These are phyloP conservation scores for Talaromyces sp. DNA, from an alignment of 2,329 filamentous ascomycete genomes.

Conservation along the genomic window DNA sequence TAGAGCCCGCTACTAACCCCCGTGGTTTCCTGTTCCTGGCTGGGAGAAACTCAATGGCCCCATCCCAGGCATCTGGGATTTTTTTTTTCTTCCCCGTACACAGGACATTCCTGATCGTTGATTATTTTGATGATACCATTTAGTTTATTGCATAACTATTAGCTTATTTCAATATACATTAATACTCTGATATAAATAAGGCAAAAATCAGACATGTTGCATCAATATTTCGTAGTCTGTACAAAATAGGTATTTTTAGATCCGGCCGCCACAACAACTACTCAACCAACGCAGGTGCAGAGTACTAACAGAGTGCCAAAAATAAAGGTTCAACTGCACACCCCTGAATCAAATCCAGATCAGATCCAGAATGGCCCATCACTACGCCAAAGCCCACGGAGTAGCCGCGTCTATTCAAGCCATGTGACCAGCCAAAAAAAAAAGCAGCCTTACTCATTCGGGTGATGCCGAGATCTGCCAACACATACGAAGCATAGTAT, in stretches of 20 bases:
- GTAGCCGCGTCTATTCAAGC: neutral
- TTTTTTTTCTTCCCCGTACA: neutral
- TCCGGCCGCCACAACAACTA: neutral
- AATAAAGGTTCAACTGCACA: neutral
- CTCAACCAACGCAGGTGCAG: no score
- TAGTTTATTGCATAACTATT: neutral
- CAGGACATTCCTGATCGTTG: no score
- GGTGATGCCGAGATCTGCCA: constrained; percentile 5
- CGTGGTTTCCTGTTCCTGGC: constrained; percentile 6
- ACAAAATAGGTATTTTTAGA: neutral
- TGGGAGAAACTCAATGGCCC: constrained; percentile 14
- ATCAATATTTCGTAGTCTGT: no score
- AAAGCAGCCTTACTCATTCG: constrained; percentile 1
- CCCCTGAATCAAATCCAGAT: neutral
- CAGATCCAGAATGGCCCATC: neutral
- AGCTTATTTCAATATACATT: neutral
- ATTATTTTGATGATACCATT: neutral
- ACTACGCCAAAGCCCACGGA: neutral
- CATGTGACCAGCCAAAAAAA: constrained; percentile 7
- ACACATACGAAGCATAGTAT: neutral
- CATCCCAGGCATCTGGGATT: constrained; percentile 1
- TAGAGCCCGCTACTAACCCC: neutral
- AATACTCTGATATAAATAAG: no score
- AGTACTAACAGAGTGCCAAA: neutral
- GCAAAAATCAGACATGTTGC: no score